Conservation (phyloP, 1,139 yeast species). For the Entelexis paramagnoliae region DNA sequence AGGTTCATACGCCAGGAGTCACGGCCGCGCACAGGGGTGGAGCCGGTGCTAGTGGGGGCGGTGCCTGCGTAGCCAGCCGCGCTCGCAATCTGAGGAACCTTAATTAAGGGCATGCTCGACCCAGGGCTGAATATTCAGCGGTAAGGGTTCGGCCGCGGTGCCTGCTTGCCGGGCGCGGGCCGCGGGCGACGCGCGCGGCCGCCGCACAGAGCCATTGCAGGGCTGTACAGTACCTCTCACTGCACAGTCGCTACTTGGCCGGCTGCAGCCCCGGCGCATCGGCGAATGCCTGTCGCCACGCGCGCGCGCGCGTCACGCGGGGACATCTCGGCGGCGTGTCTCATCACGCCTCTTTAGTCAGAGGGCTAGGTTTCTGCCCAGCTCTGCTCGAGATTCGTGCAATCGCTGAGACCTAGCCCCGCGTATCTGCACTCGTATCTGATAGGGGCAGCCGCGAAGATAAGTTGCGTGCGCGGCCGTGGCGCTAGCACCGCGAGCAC, state of each 20-base stretch:
- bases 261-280: too few relatives aligned
- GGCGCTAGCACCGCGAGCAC: too few relatives aligned
- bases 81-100: not conserved
- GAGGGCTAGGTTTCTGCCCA: not conserved
- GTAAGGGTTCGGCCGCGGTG: not conserved
- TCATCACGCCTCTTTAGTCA: not conserved
- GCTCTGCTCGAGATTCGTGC: not conserved
- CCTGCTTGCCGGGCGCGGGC: not conserved
- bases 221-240: too few relatives aligned
- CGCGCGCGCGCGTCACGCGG: not conserved
- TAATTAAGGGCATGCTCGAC: not conserved
- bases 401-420: not conserved
- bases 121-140: not conserved
- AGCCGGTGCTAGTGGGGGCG: not conserved
- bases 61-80: not conserved
- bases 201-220: too few relatives aligned
- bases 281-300: not conserved
- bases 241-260: too few relatives aligned
- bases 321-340: not conserved
- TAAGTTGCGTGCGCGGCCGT: not conserved
- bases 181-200: too few relatives aligned
- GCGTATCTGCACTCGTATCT: not conserved
- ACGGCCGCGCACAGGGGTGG: too few relatives aligned
- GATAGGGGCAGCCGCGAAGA: not conserved
- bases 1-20: constrained; percentile 5